A percentile compares a stretch with the other conserved stretches of the same genome.
phyloP scores from a whole-genome alignment of 148 eudicot genomes.

The Camellia granthamiana region DNA sequence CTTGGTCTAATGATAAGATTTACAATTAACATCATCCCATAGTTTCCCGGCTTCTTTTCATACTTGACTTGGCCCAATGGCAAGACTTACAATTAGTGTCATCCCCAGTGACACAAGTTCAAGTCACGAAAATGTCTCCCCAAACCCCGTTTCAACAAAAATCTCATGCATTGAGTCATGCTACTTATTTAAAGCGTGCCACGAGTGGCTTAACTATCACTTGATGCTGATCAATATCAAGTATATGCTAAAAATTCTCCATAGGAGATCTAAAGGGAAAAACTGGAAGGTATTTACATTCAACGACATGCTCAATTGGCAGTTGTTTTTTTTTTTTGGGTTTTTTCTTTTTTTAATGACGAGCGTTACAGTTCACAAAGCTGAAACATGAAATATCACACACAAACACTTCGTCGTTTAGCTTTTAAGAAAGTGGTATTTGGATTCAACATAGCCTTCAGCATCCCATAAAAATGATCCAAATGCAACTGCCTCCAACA shows the following conservation, averaged over 20 bases:
- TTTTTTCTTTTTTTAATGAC: not conserved
- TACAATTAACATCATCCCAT: too few relatives aligned
- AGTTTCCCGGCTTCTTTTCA: too few relatives aligned
- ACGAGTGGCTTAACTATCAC: too few relatives aligned
- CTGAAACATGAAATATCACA: not conserved
- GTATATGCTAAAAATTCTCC: not conserved
- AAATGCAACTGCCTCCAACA: slow-evolving; percentile 88
- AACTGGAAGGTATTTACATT: not conserved
- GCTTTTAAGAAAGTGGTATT: slow-evolving; percentile 57
- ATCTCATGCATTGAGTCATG: too few relatives aligned
- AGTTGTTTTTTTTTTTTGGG: not conserved
- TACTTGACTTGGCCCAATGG: too few relatives aligned
- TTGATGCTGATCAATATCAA: too few relatives aligned
- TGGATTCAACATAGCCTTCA: slow-evolving; percentile 80
- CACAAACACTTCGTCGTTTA: not conserved
- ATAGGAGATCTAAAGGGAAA: not conserved
- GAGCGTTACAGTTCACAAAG: not conserved
- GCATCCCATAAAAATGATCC: slow-evolving; percentile 97
- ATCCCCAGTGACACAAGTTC: too few relatives aligned
- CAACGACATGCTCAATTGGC: not conserved
- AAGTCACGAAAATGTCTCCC: too few relatives aligned
- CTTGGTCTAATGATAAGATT: too few relatives aligned
- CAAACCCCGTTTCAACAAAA: too few relatives aligned
- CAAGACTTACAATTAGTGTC: too few relatives aligned
- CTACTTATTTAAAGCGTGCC: too few relatives aligned